phyloP scores from a whole-genome alignment of 352 stramenopile genomes.

The Saprolegnia parasitica region DNA sequence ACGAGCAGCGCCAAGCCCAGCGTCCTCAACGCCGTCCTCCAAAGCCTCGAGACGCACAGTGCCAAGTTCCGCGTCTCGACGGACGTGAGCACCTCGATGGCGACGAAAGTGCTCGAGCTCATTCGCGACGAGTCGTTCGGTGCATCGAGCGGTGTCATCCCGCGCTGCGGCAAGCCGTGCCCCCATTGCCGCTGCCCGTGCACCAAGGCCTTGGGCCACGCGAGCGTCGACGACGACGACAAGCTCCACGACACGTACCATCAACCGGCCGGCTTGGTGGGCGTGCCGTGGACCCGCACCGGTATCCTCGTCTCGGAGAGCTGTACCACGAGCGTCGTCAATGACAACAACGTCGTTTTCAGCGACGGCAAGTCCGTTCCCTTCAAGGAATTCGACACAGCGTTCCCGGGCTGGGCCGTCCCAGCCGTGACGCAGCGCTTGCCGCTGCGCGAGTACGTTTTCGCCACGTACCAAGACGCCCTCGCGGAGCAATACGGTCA shows the following conservation, averaged over 20 bases:
- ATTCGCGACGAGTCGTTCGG: conserved; percentile 1
- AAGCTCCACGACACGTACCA: conserved; percentile 9
- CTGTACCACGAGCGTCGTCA: not conserved
- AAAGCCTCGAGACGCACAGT: not conserved
- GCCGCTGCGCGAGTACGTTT: conserved; percentile 12
- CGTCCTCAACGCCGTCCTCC: not conserved
- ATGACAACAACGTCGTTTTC: not conserved
- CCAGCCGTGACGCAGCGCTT: not conserved
- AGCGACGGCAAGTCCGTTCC: not conserved
- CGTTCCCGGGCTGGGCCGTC: not conserved
- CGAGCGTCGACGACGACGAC: not conserved
- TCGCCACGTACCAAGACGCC: not conserved
- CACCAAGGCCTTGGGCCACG: not conserved
- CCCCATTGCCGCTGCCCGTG: not conserved
- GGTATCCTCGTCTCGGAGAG: not conserved
- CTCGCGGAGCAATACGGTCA: not conserved
- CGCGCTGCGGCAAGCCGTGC: conserved; percentile 11
- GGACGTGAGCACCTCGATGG: not conserved
- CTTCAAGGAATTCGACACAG: conserved; percentile 1
- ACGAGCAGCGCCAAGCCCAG: not conserved
- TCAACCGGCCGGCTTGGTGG: not conserved
- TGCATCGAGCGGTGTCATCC: not conserved
- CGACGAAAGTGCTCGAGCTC: not conserved
- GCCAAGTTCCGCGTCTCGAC: not conserved
- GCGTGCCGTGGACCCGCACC: not conserved